A percentile compares a stretch with the other conserved stretches of the same genome.
These are phyloP conservation scores for Eucalyptus curtisii DNA, from an alignment of 345 rosid species.

Conservation along the genomic window DNA sequence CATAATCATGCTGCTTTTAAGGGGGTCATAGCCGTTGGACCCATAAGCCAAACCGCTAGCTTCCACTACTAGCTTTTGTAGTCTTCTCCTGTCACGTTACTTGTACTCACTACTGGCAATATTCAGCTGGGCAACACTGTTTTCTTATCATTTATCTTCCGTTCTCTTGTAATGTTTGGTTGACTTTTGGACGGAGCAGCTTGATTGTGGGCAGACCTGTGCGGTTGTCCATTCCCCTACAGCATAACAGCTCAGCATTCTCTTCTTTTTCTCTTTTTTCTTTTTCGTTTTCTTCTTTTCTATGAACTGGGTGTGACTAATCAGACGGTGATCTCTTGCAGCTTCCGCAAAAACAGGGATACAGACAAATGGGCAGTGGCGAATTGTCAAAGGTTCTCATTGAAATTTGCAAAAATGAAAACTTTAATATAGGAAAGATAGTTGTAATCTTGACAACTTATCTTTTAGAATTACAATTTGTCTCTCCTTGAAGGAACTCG, in stretches of 20 bases:
- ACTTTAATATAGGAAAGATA: background rate
- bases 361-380: background rate
- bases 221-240: background rate
- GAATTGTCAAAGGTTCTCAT: background rate
- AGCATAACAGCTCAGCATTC: background rate
- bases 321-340: background rate
- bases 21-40: conserved; percentile 23
- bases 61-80: background rate
- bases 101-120: background rate
- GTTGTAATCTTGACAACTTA: background rate
- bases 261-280: background rate
- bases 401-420: background rate
- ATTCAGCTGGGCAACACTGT: background rate
- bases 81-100: background rate
- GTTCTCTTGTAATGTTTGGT: background rate
- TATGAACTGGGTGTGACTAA: background rate
- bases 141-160: background rate
- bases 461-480: background rate
- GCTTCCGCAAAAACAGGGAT: background rate
- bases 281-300: background rate
- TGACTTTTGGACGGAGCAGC: background rate
- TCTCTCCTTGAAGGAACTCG: background rate
- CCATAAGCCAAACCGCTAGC: background rate
- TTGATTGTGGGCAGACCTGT: background rate
- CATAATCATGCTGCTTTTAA: background rate